phyloP scores from a whole-genome alignment of 2,329 filamentous ascomycete genomes.

The Hawksworthiomyces lignivorus region DNA sequence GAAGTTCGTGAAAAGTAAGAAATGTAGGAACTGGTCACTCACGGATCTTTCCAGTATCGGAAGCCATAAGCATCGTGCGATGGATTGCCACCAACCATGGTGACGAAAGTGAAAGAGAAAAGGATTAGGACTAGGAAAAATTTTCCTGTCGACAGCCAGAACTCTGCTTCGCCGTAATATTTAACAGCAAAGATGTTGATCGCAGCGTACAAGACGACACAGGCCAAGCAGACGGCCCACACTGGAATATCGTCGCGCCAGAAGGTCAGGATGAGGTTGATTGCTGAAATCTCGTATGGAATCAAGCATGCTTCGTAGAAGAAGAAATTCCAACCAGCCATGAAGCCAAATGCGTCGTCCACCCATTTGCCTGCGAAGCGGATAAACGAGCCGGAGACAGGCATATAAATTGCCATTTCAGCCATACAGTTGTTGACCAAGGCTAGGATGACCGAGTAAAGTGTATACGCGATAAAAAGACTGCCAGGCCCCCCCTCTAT shows the following conservation, averaged over 20 bases:
- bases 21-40: no score
- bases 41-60: slow-evolving; percentile 33
- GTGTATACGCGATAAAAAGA: slow-evolving; percentile 49
- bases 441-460: slow-evolving; percentile 44
- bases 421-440: slow-evolving; percentile 35
- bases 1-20: no score
- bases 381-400: slow-evolving; percentile 55
- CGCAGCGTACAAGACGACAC: slow-evolving; percentile 27
- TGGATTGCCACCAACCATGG: slow-evolving; percentile 48
- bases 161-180: slow-evolving; percentile 30
- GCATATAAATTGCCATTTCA: slow-evolving; percentile 56
- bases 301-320: slow-evolving; percentile 28
- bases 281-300: slow-evolving; percentile 31
- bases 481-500: slow-evolving; percentile 35
- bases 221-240: slow-evolving; percentile 45
- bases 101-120: slow-evolving; percentile 45
- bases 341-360: slow-evolving; percentile 56
- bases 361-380: slow-evolving; percentile 57
- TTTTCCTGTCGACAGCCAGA: slow-evolving; percentile 36
- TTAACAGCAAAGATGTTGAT: slow-evolving; percentile 24
- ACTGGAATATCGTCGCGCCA: slow-evolving; percentile 27
- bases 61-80: slow-evolving; percentile 35
- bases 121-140: slow-evolving; percentile 45
- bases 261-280: slow-evolving; percentile 33
- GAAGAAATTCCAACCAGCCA: slow-evolving; percentile 35